phyloP scores from a whole-genome alignment of 768 basidiomycete species.

The Gyrodon lividus region DNA sequence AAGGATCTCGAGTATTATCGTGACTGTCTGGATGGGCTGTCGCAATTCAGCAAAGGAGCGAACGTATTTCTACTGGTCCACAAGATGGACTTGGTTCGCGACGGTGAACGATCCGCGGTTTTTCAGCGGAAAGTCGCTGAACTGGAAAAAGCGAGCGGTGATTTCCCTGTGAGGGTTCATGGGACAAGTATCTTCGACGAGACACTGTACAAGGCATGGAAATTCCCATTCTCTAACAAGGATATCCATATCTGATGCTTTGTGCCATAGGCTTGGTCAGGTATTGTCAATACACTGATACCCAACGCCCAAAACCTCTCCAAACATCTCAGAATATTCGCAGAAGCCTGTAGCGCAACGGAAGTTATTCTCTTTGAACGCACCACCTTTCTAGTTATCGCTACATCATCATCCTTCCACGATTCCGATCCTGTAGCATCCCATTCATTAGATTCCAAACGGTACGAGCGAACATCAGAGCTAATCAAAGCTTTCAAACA shows the following conservation, averaged over 20 bases:
- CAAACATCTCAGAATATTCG: slow-evolving; percentile 82
- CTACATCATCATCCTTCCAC: slow-evolving; percentile 60
- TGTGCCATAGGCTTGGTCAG: slow-evolving; percentile 85
- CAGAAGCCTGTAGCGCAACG: slow-evolving; percentile 82
- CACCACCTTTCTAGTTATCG: slow-evolving; percentile 97
- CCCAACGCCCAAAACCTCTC: slow-evolving; percentile 91
- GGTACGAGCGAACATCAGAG: slow-evolving; percentile 87
- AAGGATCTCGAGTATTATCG: slow-evolving; percentile 92
- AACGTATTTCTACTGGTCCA: slow-evolving; percentile 89
- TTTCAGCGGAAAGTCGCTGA: slow-evolving; percentile 77
- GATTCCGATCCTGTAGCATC: slow-evolving; percentile 34
- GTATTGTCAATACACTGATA: slow-evolving; percentile 93
- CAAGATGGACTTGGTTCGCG: slow-evolving; percentile 94
- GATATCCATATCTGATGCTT: slow-evolving; percentile 11
- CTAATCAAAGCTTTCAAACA: slow-evolving; percentile 95
- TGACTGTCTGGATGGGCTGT: slow-evolving; percentile 83
- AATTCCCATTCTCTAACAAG: neutral
- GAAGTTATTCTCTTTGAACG: slow-evolving; percentile 97
- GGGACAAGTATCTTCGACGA: slow-evolving; percentile 98
- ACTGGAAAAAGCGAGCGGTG: slow-evolving; percentile 65
- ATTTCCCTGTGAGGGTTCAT: slow-evolving; percentile 66
- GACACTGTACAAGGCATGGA: slow-evolving; percentile 82
- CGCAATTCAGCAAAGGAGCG: slow-evolving; percentile 77
- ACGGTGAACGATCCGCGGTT: slow-evolving; percentile 48
- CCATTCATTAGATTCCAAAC: slow-evolving; percentile 59